phyloP scores from a whole-genome alignment of 345 rosid species.

The Rhizophora mangle region DNA sequence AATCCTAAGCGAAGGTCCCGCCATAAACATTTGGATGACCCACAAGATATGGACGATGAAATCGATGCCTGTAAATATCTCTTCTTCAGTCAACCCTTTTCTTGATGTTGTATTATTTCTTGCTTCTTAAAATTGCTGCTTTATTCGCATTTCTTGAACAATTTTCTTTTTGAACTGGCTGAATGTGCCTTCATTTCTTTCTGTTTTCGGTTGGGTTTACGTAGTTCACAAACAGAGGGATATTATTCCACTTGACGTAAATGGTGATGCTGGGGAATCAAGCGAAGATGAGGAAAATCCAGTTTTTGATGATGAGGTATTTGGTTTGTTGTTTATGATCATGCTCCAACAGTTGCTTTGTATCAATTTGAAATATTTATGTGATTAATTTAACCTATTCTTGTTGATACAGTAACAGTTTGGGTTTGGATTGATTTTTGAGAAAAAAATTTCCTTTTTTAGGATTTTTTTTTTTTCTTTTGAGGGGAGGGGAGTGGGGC shows the following conservation, averaged over 20 bases:
- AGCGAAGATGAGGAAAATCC: constrained; percentile 73
- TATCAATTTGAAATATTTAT: neutral
- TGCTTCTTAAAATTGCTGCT: neutral
- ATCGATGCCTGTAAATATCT: constrained; percentile 58
- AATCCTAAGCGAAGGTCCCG: constrained; percentile 39
- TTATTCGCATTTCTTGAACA: neutral
- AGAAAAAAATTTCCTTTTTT: no score
- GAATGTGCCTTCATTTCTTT: constrained; percentile 6
- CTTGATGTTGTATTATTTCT: neutral
- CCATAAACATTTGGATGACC: constrained; percentile 28
- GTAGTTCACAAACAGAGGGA: constrained; percentile 89
- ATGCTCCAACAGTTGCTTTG: neutral
- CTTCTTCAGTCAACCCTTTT: neutral
- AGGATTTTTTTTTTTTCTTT: neutral
- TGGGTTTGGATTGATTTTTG: neutral
- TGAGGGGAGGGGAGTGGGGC: neutral
- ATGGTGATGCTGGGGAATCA: constrained; percentile 54
- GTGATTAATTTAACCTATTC: neutral
- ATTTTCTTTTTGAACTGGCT: neutral
- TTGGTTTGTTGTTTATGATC: neutral
- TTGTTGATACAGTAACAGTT: neutral
- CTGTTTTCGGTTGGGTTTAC: neutral
- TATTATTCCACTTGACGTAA: constrained; percentile 62
- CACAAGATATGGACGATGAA: constrained; percentile 58
- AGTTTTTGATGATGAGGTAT: constrained; percentile 47